Base-by-base conservation (phyloP, 176 grass and related monocot genomes). In the Tuctoria greenei region DNA sequence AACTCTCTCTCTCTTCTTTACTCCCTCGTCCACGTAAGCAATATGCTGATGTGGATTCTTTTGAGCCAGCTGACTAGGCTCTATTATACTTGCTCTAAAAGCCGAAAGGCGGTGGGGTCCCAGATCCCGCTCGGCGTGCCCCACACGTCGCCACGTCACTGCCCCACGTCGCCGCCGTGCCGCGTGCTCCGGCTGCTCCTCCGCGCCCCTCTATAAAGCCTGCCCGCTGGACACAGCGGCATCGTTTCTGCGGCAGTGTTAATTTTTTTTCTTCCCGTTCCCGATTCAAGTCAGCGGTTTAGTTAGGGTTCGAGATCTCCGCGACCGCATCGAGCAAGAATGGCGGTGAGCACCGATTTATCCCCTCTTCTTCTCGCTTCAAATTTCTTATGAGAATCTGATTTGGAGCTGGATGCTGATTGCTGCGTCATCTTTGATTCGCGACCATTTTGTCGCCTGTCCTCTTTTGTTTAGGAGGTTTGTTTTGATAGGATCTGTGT, bases 241-340 rank as follows among this genome's bases (percentile, higher is more conserved):
- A 56, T 45, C 76, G 57, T 64, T 58, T 58, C 55, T 58, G 55
- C 10, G 10, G 23, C 55, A 26, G 23, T 58, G 10, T 12, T 26
- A 57, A 58, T 58, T 55, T 84, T 55, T 84, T 67, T 73, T 18
- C 72, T 64, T 43, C 38, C 69, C 75, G 37, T 79, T 69, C 63
- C 80, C 64, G 26, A 70, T 64, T 83, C 45, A 55, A 59, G 86
- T 84, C 64, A 75, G 81, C 75, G 64, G 75, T 80, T 84, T 69
- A 65, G 86, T 75, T 71, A 78, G 86, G 70, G 73, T 79, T 51
- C n/a, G 18, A 80, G 86, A 79, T 88, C 81, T 79, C 85, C 20
- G 55, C 55, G 52, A 0, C 15, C 28, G 71, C 56, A 13, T 36
- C 50, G 46, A 14, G 62, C 57, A 16, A 50, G 66, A 79, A 88